These are phyloP conservation scores for Phalaenopsis equestris DNA, from an alignment of 106 monocot genomes.

Conservation along the genomic window DNA sequence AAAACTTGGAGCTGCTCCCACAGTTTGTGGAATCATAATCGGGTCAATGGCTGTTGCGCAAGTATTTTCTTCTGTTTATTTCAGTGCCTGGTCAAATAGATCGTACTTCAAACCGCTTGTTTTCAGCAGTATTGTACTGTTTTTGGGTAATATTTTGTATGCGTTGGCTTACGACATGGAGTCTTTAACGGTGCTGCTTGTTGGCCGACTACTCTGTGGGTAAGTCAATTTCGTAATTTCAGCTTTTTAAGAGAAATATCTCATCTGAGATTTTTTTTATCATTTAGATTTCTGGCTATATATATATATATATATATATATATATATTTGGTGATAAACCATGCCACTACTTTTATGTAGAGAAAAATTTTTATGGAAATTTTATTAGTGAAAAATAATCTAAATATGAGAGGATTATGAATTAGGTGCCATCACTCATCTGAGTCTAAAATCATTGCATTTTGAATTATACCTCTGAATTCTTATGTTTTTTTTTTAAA, in stretches of 20 bases:
- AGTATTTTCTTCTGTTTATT: slow-evolving; percentile 87
- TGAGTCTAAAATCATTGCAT: too few species aligned
- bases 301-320: neutral
- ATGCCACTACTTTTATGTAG: too few species aligned
- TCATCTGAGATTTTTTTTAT: neutral
- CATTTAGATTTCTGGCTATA: neutral
- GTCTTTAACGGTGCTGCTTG: slow-evolving; percentile 63
- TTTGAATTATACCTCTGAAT: too few species aligned
- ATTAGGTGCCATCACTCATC: too few species aligned
- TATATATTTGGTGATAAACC: too few species aligned
- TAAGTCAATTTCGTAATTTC: slow-evolving; percentile 20
- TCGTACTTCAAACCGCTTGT: slow-evolving; percentile 87
- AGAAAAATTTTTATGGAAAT: too few species aligned
- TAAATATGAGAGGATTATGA: too few species aligned
- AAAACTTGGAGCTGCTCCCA: slow-evolving; percentile 91
- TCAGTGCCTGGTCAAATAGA: slow-evolving; percentile 98
- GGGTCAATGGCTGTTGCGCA: slow-evolving; percentile 99
- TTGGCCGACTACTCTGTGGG: slow-evolving; percentile 93
- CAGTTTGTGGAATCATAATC: slow-evolving; percentile 91
- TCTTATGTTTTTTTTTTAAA: too few species aligned
- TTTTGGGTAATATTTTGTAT: slow-evolving; percentile 80
- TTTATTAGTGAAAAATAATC: too few species aligned
- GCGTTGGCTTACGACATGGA: slow-evolving; percentile 82
- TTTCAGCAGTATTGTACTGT: slow-evolving; percentile 82
- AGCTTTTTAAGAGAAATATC: neutral